These are phyloP conservation scores for Penicillium sp. DNA, from an alignment of 2,329 filamentous ascomycete genomes.

Conservation along the genomic window DNA sequence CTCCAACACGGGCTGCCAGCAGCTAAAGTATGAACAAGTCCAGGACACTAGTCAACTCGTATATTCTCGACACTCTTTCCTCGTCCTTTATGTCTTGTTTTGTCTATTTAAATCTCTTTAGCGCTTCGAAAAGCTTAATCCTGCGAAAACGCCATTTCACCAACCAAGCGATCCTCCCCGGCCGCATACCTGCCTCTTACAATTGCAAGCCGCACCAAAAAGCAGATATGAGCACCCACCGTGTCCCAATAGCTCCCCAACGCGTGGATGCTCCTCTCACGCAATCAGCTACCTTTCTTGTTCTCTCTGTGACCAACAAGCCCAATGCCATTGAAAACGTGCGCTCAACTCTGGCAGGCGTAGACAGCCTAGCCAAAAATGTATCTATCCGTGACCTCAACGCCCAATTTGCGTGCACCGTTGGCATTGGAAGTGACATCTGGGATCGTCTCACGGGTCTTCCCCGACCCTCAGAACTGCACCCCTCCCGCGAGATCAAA, in stretches of 20 bases:
- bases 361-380: slow-evolving; percentile 51
- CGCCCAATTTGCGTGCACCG: slow-evolving; percentile 51
- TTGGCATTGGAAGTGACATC: slow-evolving; percentile 52
- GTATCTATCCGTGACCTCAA: slow-evolving; percentile 50
- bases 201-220: not conserved
- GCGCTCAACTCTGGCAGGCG: slow-evolving; percentile 44
- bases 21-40: not conserved
- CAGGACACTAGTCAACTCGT: not conserved
- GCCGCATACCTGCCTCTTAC: not conserved
- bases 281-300: slow-evolving; percentile 53
- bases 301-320: slow-evolving; percentile 42
- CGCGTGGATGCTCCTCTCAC: slow-evolving; percentile 53
- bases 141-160: not conserved
- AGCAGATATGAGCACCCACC: slow-evolving; percentile 20
- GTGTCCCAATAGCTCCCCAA: slow-evolving; percentile 40
- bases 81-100: not conserved
- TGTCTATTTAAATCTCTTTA: not conserved
- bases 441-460: slow-evolving; percentile 50
- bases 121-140: not conserved
- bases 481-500: slow-evolving; percentile 48
- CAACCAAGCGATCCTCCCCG: not conserved
- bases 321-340: slow-evolving; percentile 40
- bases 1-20: not conserved
- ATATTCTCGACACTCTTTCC: not conserved
- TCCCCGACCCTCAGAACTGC: slow-evolving; percentile 51